Base-by-base conservation (phyloP, 2,329 filamentous ascomycete genomes). In the Sporothrix euskadiensis region DNA sequence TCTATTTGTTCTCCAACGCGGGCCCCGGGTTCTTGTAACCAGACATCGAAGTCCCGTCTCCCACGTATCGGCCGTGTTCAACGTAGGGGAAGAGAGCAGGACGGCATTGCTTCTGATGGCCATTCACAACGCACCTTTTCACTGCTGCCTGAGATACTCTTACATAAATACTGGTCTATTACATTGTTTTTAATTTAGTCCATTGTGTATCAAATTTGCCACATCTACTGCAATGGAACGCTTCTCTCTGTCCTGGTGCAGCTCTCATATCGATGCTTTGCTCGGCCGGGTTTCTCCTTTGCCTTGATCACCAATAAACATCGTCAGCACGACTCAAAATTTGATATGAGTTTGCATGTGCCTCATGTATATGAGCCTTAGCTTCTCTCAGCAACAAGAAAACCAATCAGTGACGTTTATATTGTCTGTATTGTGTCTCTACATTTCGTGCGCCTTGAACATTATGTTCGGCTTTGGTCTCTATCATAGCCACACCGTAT, bases 401-500 rank as follows among this genome's bases (percentile, higher is more conserved):
- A 26, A 56, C 8, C n/a, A 26, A 26, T 12, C n/a, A 7, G 14
- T 59, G 56, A 35, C 30, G 56, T 59, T 30, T 59, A 14, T 32
- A 59, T 59, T 7, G 56, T 59, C 56, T 59, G 30, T 32, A 59
- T 59, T 7, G 6, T 56, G 52, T 26, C 52, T 56, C 30, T 35
- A 10, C 22, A 8, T 32, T 32, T 12, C 12, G 12, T 57, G 5
- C 16, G 59, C 41, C 19, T 52, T 32, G 44, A 47, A 22, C 4
- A 7, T n/a, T 22, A 3, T 12, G 32, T 32, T 39, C 16, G 4
- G 65, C 22, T 54, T 22, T 32, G 12, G 5, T 39, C 35, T 32
- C 26, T 26, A 2, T 26, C 59, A 65, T 65, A 71, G 57, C 59
- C 57, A 65, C 70, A 52, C 70, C 59, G 56, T 71, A 66, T 54